Evolutionary conservation across 2,329 filamentous ascomycete genomes (phyloP).

Genomic region (Pezicula radicicola): DNA sequence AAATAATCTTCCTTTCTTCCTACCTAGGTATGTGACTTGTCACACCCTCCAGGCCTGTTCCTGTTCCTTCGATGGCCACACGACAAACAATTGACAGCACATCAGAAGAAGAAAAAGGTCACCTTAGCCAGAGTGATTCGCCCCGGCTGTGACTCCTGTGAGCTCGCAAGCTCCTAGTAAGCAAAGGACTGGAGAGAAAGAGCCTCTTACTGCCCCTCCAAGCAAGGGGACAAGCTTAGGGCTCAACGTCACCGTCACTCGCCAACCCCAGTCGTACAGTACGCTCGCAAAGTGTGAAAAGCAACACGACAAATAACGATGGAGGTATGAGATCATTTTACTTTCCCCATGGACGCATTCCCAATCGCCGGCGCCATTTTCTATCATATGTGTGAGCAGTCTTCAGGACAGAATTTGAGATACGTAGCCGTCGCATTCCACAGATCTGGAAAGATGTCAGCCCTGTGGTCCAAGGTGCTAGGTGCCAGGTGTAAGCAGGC

Average conservation of each 20-base stretch:
- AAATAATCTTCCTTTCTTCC: no score
- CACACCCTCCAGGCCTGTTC: no score
- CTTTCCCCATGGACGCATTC: neutral
- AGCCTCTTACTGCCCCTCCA: neutral
- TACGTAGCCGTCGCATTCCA: slow-evolving; percentile 6
- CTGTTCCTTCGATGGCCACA: neutral
- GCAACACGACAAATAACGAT: slow-evolving; percentile 4
- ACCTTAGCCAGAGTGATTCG: neutral
- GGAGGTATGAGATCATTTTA: slow-evolving; percentile 15
- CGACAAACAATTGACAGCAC: neutral
- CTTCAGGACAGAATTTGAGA: neutral
- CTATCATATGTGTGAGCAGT: neutral
- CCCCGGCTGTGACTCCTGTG: neutral
- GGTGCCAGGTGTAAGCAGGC: no score
- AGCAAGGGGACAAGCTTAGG: neutral
- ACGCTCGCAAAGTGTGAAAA: neutral
- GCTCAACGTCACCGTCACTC: neutral
- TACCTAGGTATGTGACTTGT: no score
- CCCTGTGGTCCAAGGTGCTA: slow-evolving; percentile 9
- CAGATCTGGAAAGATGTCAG: slow-evolving; percentile 4
- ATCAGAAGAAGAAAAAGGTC: neutral
- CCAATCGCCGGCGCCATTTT: neutral
- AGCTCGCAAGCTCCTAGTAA: neutral
- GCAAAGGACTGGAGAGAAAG: neutral
- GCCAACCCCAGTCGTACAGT: neutral